Evolutionary conservation across 768 basidiomycete genomes (phyloP).

Genomic region (Boletus eberwhitei): DNA sequence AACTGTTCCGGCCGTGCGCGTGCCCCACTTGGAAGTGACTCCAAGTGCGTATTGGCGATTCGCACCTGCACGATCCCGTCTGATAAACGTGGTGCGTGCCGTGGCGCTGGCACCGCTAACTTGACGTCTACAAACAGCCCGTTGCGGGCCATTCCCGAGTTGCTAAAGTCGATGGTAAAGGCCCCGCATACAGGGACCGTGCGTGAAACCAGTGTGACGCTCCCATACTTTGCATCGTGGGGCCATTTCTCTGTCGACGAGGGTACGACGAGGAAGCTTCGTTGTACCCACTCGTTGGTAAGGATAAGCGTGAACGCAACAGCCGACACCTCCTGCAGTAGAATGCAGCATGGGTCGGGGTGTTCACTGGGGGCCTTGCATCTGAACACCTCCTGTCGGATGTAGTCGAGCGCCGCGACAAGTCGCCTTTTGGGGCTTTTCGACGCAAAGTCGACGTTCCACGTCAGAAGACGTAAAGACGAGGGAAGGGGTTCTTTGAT

Average conservation of each 20-base stretch:
- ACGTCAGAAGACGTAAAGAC: conserved; percentile 57
- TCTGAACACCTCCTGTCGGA: conserved; percentile 50
- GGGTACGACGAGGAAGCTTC: conserved; percentile 58
- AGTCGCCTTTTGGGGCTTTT: conserved; percentile 43
- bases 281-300: conserved; percentile 58
- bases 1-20: conserved; percentile 49
- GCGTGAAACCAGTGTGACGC: conserved; percentile 64
- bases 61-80: conserved; percentile 48
- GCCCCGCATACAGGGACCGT: conserved; percentile 48
- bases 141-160: conserved; percentile 49
- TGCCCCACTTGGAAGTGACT: conserved; percentile 53
- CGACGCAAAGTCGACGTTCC: conserved; percentile 63
- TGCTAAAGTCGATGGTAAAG: conserved; percentile 50
- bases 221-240: conserved; percentile 50
- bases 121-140: conserved; percentile 58
- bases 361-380: conserved; percentile 40
- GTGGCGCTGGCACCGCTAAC: conserved; percentile 37
- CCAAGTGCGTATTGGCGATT: conserved; percentile 72
- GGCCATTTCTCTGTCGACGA: conserved; percentile 55
- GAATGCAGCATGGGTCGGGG: conserved; percentile 57
- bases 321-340: conserved; percentile 65
- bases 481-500: conserved; percentile 38
- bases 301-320: conserved; percentile 47
- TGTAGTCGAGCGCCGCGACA: conserved; percentile 46
- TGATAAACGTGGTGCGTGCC: conserved; percentile 27